Percentiles rank a stretch among this genome's conserved stretches.
These are phyloP conservation scores for Phytophthora aleatoria DNA, from an alignment of 352 stramenopile species.

Conservation along the genomic window DNA sequence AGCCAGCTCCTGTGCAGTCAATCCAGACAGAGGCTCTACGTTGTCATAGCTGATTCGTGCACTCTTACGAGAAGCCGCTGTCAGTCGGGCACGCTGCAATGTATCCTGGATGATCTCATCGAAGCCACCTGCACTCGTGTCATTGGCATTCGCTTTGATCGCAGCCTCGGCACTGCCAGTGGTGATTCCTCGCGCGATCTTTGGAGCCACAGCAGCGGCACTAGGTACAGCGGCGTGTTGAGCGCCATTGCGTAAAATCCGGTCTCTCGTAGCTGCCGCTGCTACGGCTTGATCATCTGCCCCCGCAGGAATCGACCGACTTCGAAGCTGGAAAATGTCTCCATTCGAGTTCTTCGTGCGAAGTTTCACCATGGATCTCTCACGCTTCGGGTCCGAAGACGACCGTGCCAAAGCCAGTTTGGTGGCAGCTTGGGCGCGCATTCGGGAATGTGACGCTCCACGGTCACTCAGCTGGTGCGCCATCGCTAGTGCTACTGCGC, in stretches of 20 bases:
- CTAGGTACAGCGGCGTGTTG: conserved; percentile 22
- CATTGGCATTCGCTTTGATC: conserved; percentile 31
- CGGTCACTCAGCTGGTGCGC: conserved; percentile 39
- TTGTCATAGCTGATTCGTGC: conserved; percentile 82
- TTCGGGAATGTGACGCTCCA: conserved; percentile 35
- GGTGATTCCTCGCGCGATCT: conserved; percentile 70
- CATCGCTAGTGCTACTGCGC: conserved; percentile 31
- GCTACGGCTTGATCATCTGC: conserved; percentile 29
- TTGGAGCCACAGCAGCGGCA: conserved; percentile 45
- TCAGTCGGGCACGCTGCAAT: conserved; percentile 64
- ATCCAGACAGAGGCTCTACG: conserved; percentile 65
- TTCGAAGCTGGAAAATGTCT: conserved; percentile 62
- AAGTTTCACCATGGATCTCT: conserved; percentile 65
- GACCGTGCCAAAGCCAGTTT: conserved; percentile 76
- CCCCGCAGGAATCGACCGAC: conserved; percentile 32
- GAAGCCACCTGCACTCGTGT: conserved; percentile 23
- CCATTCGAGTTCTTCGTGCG: conserved; percentile 57
- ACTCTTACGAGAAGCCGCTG: conserved; percentile 58
- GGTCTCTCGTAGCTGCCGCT: conserved; percentile 27
- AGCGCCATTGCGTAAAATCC: conserved; percentile 18
- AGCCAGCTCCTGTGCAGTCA: conserved; percentile 70
- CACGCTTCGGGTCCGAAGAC: conserved; percentile 77
- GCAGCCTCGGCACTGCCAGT: conserved; percentile 56
- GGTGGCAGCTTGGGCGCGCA: conserved; percentile 57
- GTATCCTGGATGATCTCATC: conserved; percentile 77